Percentiles rank a stretch among this genome's conserved stretches.
These are phyloP conservation scores for Colletotrichum destructivum DNA, from an alignment of 2,329 filamentous ascomycete genomes.

Conservation along the genomic window DNA sequence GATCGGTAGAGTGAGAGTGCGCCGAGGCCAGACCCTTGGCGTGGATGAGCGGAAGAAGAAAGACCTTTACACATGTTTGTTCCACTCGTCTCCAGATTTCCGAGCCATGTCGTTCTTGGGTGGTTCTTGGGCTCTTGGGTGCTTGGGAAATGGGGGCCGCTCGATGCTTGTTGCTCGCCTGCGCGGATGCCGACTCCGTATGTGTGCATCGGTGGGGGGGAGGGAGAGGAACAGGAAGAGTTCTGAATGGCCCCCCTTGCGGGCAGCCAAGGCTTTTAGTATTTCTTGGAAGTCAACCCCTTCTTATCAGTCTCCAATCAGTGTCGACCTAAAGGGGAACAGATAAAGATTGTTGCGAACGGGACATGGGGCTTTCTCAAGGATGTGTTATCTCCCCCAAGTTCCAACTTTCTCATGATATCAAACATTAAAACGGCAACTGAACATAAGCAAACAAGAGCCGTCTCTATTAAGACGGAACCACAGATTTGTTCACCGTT, in stretches of 20 bases:
- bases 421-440: not conserved
- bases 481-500: not conserved
- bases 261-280: slow-evolving; percentile 32
- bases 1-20: not conserved
- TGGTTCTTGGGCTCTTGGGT: no score
- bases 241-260: slow-evolving; percentile 17
- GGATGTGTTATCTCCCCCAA: not conserved
- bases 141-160: not conserved
- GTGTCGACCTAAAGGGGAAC: not conserved
- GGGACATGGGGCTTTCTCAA: not conserved
- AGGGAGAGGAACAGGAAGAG: not conserved
- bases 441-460: no score
- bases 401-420: not conserved
- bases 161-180: slow-evolving; percentile 26
- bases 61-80: not conserved
- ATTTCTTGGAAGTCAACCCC: slow-evolving; percentile 27
- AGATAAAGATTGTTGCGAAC: slow-evolving; percentile 2
- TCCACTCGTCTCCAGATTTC: not conserved
- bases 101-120: not conserved
- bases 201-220: slow-evolving; percentile 5
- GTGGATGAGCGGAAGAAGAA: not conserved
- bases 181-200: not conserved
- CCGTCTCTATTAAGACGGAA: no score
- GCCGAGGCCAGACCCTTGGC: slow-evolving; percentile 23
- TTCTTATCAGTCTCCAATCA: slow-evolving; percentile 40